Evolutionary conservation across 352 stramenopile species (phyloP).

Genomic region (Phytophthora ramorum): DNA sequence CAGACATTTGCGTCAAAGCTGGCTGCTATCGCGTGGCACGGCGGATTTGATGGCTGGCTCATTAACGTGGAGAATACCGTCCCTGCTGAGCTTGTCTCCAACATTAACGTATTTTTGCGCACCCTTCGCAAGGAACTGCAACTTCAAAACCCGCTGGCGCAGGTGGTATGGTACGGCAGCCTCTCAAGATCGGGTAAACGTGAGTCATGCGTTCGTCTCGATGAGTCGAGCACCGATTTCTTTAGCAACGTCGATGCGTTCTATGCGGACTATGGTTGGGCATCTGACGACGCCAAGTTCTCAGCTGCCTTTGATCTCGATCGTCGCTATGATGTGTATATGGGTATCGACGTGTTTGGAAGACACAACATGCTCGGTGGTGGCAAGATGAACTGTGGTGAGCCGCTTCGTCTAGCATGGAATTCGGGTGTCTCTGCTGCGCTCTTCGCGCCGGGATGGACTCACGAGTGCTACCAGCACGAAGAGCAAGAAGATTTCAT

Average conservation of each 20-base stretch:
- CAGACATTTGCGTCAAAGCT: constrained; percentile 48
- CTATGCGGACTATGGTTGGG: constrained; percentile 64
- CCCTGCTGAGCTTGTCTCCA: constrained; percentile 24
- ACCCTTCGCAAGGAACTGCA: constrained; percentile 35
- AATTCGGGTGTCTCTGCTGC: constrained; percentile 50
- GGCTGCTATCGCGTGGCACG: constrained; percentile 42
- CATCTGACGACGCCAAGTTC: constrained; percentile 47
- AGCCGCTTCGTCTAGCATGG: constrained; percentile 41
- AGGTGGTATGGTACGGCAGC: constrained; percentile 67
- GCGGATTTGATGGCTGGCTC: constrained; percentile 69
- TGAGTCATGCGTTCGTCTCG: constrained; percentile 46
- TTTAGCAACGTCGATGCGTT: constrained; percentile 56
- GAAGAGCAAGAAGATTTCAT: constrained; percentile 36
- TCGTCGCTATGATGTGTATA: constrained; percentile 63
- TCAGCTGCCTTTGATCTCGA: constrained; percentile 50
- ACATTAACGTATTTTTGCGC: constrained; percentile 46
- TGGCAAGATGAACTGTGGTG: constrained; percentile 41
- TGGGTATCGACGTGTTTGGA: constrained; percentile 65
- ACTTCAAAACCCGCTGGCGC: constrained; percentile 28
- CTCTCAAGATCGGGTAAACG: constrained; percentile 43
- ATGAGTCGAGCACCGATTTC: constrained; percentile 45
- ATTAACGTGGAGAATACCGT: constrained; percentile 69
- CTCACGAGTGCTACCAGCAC: constrained; percentile 45
- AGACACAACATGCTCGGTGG: constrained; percentile 45
- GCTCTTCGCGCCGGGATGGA: constrained; percentile 50